A percentile compares a stretch with the other conserved stretches of the same genome.
These are phyloP conservation scores for Urtica urens DNA, from an alignment of 306 rosid species.

Conservation along the genomic window DNA sequence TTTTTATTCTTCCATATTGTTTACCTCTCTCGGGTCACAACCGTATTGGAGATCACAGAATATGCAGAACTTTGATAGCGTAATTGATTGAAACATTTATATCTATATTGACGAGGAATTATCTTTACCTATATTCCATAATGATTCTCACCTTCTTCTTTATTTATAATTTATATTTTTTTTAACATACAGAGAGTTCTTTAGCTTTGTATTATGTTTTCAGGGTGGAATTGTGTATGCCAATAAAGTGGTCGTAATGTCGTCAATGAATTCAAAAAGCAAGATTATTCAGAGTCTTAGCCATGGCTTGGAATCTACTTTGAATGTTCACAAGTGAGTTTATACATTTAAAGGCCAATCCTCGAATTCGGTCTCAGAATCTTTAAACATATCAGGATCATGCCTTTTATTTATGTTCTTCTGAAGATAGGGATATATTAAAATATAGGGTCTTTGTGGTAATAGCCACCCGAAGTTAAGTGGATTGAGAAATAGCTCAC, in stretches of 20 bases:
- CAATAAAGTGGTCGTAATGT: conserved; percentile 55
- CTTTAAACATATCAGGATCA: no score
- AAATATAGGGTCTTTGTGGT: no score
- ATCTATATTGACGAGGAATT: no score
- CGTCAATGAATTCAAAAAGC: conserved; percentile 55
- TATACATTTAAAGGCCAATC: conserved; percentile 7
- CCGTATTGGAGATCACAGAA: no score
- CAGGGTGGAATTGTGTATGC: conserved; percentile 92
- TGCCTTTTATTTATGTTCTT: no score
- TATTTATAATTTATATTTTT: neutral
- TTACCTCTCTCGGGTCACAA: no score
- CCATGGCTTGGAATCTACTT: conserved; percentile 62
- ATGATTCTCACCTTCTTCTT: no score
- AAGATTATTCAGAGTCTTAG: conserved; percentile 36
- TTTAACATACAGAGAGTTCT: conserved; percentile 15
- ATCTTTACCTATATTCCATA: no score
- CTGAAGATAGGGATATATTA: no score
- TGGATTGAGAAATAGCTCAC: no score
- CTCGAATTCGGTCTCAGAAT: conserved; percentile 13
- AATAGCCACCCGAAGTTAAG: no score
- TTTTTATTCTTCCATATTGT: no score
- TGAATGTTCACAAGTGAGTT: conserved; percentile 55
- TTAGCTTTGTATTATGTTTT: conserved; percentile 9
- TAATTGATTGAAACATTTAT: neutral
- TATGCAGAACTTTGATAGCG: neutral